Percentiles rank a stretch among this genome's conserved stretches.
Evolutionary conservation across 2,329 filamentous ascomycete species (phyloP).

Genomic region (Ophiostoma sp.): DNA sequence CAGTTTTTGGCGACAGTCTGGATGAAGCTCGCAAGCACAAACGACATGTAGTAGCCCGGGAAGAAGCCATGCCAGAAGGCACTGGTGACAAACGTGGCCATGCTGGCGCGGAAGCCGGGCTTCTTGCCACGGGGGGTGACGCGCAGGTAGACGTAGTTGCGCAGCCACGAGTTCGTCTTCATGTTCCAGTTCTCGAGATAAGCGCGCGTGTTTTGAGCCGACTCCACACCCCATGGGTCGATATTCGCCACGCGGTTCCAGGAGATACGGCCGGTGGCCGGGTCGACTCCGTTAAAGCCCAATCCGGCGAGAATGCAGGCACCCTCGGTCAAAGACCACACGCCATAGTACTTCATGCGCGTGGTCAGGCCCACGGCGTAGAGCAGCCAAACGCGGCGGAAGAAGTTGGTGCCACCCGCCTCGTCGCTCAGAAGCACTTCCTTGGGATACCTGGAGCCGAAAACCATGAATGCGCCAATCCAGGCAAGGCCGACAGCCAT

Average conservation of each 20-base stretch:
- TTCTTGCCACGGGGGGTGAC: constrained; percentile 95
- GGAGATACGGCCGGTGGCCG: constrained; percentile 73
- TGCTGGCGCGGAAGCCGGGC: constrained; percentile 86
- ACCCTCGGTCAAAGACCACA: constrained; percentile 90
- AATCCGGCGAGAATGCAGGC: constrained; percentile 90
- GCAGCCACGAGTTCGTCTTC: constrained; percentile 94
- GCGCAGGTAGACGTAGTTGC: constrained; percentile 91
- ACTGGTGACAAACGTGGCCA: constrained; percentile 90
- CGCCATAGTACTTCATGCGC: constrained; percentile 91
- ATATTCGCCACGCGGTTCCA: constrained; percentile 93
- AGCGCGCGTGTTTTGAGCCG: constrained; percentile 85
- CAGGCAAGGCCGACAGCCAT: constrained; percentile 66
- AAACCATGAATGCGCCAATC: constrained; percentile 71
- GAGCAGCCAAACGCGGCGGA: constrained; percentile 69
- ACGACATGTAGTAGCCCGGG: constrained; percentile 89
- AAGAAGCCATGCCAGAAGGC: constrained; percentile 99
- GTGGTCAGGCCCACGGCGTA: constrained; percentile 78
- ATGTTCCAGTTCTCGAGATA: constrained; percentile 96
- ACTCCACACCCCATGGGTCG: constrained; percentile 76
- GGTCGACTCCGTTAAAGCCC: constrained; percentile 89
- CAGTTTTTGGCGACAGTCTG: constrained; percentile 93
- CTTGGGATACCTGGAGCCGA: constrained; percentile 44
- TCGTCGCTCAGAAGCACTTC: constrained; percentile 50
- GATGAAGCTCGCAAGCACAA: constrained; percentile 82
- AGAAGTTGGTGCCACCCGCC: constrained; percentile 61